Evolutionary conservation across 257 asterid species (phyloP), one percentile per base, ranked within the genome.

Genomic region (Solanum gracilifrons): DNA sequence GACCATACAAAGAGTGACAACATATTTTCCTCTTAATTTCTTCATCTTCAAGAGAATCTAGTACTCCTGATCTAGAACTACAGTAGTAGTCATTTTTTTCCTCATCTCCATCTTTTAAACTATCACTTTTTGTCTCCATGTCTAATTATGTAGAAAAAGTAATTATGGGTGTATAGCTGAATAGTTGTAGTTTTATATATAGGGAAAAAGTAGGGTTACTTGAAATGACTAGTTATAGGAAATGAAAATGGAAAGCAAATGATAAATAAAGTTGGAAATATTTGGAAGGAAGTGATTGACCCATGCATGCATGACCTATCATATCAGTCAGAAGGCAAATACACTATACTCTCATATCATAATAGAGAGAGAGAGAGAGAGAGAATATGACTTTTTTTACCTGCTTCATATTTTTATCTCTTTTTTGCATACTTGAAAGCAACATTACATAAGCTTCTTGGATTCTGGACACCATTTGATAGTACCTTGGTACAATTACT

Each of bases 1-100:
- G 88, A 60, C 41, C 88, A 86, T 72, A 86, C 72, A 86, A 86
- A 72, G 88, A 48, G 82, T 86, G 88, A 35, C 71, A 73, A 33
- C 74, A 76, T 43, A 86, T 72, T 74, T 46, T 74, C 88, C 27
- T 73, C 88, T 86, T 86, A 39, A 86, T 48, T 82, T 82, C 85
- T 31, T 82, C 85, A 46, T 80, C 69, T 16, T 80, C 25, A 4
- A 66, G 15, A 66, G 73, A 66, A 29, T 12, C 25, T 4, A 27
- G 18, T 55, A 20, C 66, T 7, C 68, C 41, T 80, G 85, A 80
- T 80, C 20, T 80, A 5, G 64, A 80, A 46, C 29, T 80, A 80
- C 29, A 80, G 68, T 43, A 79, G 3, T 75, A 75, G n/a, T 46
- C 68, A 13, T 46, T 46, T 29, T 37, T 20, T 66, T 29, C 32